Evolutionary conservation across 495 filamentous ascomycete genomes (phyloP).

Genomic region (Annulohypoxylon moriforme): DNA sequence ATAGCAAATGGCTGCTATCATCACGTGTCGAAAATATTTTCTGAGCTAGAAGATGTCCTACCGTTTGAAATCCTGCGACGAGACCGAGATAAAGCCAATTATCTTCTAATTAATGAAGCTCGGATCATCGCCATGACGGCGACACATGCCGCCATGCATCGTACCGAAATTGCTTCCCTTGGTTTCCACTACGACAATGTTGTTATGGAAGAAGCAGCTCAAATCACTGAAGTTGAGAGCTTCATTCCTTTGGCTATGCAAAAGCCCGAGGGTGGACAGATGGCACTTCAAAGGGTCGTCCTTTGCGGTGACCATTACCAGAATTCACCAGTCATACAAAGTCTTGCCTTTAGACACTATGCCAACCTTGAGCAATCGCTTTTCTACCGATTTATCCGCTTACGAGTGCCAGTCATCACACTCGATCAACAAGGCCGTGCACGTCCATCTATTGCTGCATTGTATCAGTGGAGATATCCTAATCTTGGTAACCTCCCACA

Average conservation of each 20-base stretch:
- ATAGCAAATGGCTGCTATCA: slow-evolving; percentile 86
- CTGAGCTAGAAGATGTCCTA: slow-evolving; percentile 90
- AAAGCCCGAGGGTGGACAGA: slow-evolving; percentile 76
- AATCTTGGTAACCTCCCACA: slow-evolving; percentile 81
- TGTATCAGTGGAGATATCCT: slow-evolving; percentile 95
- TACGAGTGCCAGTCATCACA: slow-evolving; percentile 89
- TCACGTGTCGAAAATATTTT: slow-evolving; percentile 92
- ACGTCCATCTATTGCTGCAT: slow-evolving; percentile 82
- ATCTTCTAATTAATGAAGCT: slow-evolving; percentile 93
- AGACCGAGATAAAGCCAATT: slow-evolving; percentile 92
- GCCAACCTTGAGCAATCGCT: slow-evolving; percentile 95
- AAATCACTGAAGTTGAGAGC: slow-evolving; percentile 97
- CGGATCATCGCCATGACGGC: slow-evolving; percentile 98
- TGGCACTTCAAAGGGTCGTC: slow-evolving; percentile 86
- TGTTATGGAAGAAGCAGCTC: slow-evolving; percentile 98
- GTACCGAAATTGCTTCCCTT: slow-evolving; percentile 87
- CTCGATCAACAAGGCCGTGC: slow-evolving; percentile 95
- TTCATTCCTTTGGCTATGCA: slow-evolving; percentile 95
- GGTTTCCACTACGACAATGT: slow-evolving; percentile 99
- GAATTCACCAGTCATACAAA: slow-evolving; percentile 95
- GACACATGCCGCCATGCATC: slow-evolving; percentile 97
- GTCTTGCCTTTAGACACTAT: slow-evolving; percentile 94
- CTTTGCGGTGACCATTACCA: slow-evolving; percentile 96
- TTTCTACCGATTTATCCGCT: slow-evolving; percentile 87
- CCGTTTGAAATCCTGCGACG: slow-evolving; percentile 94